These are phyloP conservation scores for Thraustochytrium sp. DNA, from an alignment of 352 stramenopile genomes.

Conservation along the genomic window DNA sequence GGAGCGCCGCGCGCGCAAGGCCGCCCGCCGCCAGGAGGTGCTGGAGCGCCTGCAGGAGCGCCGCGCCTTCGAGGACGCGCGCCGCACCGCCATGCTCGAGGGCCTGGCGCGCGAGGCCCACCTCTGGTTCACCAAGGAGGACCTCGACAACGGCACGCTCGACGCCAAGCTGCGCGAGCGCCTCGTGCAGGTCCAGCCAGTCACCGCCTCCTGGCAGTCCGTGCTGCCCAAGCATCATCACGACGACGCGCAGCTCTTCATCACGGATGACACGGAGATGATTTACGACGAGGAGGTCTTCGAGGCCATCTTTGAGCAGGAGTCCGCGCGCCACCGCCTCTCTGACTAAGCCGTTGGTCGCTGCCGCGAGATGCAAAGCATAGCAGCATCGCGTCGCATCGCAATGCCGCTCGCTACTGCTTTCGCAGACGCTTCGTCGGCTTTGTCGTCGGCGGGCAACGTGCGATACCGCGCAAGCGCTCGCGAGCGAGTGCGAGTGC, in stretches of 20 bases:
- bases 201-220: background rate
- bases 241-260: constrained; percentile 26
- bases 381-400: background rate
- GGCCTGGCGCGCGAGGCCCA: background rate
- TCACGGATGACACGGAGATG: background rate
- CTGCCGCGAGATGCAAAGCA: background rate
- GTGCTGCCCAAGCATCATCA: background rate
- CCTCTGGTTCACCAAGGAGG: constrained; percentile 18
- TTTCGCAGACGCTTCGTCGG: too few species aligned
- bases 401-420: too few species aligned
- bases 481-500: too few species aligned
- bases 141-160: constrained; percentile 25
- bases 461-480: too few species aligned
- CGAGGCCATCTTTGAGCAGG: background rate
- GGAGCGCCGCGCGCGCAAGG: background rate
- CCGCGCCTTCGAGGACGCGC: background rate
- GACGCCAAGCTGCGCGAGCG: background rate
- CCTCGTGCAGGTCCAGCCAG: constrained; percentile 13
- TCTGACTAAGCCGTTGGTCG: background rate
- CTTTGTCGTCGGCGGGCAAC: too few species aligned
- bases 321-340: background rate
- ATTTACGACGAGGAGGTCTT: background rate
- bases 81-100: background rate
- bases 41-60: background rate
- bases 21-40: background rate